Evolutionary conservation across 495 filamentous ascomycete species (phyloP).

Genomic region (Neurospora pannonica): DNA sequence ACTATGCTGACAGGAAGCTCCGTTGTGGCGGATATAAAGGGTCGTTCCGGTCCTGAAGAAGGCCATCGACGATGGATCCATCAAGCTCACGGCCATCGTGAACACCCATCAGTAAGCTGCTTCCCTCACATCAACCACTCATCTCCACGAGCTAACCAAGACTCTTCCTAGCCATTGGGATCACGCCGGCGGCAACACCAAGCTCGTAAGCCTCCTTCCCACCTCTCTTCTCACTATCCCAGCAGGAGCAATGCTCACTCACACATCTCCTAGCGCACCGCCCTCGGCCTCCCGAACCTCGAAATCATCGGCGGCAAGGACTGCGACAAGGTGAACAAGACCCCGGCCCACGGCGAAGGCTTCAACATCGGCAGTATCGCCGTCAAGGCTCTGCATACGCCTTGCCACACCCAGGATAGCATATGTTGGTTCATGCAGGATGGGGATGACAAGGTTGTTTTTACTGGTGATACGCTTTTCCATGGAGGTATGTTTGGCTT

Average conservation of each 20-base stretch:
- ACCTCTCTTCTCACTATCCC: background rate
- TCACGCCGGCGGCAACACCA: slow-evolving; percentile 83
- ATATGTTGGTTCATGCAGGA: slow-evolving; percentile 88
- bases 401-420: slow-evolving; percentile 96
- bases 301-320: slow-evolving; percentile 82
- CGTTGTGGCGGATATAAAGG: slow-evolving; percentile 30
- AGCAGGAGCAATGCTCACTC: background rate
- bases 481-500: slow-evolving; percentile 80
- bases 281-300: slow-evolving; percentile 44
- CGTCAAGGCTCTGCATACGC: slow-evolving; percentile 86
- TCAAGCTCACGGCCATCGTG: slow-evolving; percentile 80
- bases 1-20: background rate
- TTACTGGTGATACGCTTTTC: slow-evolving; percentile 94
- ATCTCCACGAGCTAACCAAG: background rate
- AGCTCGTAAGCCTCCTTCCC: slow-evolving; percentile 46
- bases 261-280: slow-evolving; percentile 47
- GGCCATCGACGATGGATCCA: slow-evolving; percentile 57
- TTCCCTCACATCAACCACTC: background rate
- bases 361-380: slow-evolving; percentile 83
- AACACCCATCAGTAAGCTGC: slow-evolving; percentile 88
- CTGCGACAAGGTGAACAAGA: slow-evolving; percentile 68
- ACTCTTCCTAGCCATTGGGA: slow-evolving; percentile 97
- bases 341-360: slow-evolving; percentile 59
- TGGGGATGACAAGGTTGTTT: slow-evolving; percentile 69
- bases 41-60: slow-evolving; percentile 72